These are phyloP conservation scores for Juncus effusus DNA, from an alignment of 176 grass and related monocot species.

Conservation along the genomic window DNA sequence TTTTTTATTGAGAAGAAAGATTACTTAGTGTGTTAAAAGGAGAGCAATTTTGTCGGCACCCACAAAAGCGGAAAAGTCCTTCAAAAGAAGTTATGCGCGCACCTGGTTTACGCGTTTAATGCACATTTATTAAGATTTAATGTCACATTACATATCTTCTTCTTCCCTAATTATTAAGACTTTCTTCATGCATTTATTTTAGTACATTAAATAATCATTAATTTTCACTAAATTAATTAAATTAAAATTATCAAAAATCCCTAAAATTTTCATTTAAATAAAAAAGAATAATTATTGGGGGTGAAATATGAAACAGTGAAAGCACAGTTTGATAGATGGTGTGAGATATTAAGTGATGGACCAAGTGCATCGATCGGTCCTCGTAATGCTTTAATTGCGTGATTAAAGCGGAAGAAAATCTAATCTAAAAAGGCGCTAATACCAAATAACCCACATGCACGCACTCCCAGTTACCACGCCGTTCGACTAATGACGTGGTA, in stretches of 20 bases:
- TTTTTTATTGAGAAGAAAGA: constrained; percentile 3
- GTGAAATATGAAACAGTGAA: no score
- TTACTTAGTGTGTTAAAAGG: constrained; percentile 3
- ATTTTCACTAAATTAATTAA: no score
- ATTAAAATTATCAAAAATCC: no score
- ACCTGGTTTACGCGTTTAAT: not conserved
- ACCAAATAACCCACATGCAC: constrained; percentile 7
- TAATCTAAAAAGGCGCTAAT: not conserved
- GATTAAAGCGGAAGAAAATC: constrained; percentile 23
- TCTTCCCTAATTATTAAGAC: no score
- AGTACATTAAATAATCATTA: no score
- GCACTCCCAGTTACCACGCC: constrained; percentile 7
- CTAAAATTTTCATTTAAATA: no score
- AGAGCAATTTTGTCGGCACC: not conserved
- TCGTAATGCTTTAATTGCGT: constrained; percentile 7
- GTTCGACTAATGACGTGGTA: constrained; percentile 10
- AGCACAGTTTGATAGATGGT: no score
- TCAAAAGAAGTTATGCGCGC: not conserved
- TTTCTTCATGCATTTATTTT: no score
- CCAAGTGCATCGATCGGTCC: not conserved
- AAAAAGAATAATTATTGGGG: no score
- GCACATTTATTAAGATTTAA: not conserved
- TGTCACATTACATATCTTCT: no score
- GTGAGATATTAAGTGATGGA: not conserved
- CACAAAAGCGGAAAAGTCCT: not conserved